These are phyloP conservation scores for Penicillium oxalicum DNA, from an alignment of 2,329 filamentous ascomycete genomes.

Conservation along the genomic window DNA sequence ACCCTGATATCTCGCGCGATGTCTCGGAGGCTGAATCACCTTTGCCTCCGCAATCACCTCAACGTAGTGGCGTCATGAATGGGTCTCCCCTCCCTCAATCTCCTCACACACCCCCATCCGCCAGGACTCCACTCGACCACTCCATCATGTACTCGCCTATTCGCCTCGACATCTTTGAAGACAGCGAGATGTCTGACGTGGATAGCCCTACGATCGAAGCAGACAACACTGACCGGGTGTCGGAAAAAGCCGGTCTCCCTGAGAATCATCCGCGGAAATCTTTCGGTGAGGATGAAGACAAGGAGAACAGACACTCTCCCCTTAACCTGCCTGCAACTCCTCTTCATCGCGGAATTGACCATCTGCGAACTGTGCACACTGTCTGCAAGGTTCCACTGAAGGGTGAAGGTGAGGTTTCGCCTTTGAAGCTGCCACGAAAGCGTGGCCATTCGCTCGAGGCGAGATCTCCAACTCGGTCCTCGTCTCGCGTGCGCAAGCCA, in stretches of 20 bases:
- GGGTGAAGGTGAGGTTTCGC: slow-evolving; percentile 51
- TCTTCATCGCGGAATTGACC: slow-evolving; percentile 41
- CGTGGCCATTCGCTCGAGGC: slow-evolving; percentile 49
- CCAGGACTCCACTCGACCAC: slow-evolving; percentile 7
- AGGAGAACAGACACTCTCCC: slow-evolving; percentile 23
- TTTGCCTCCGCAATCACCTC: slow-evolving; percentile 13
- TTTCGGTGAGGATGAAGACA: slow-evolving; percentile 17
- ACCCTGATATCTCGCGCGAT: slow-evolving; percentile 18
- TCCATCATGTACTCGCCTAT: slow-evolving; percentile 9
- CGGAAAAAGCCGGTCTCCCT: neutral
- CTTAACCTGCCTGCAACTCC: slow-evolving; percentile 50
- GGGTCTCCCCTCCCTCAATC: slow-evolving; percentile 11
- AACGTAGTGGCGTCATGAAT: slow-evolving; percentile 7
- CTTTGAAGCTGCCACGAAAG: slow-evolving; percentile 42
- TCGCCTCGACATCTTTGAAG: slow-evolving; percentile 21
- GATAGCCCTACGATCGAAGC: slow-evolving; percentile 5
- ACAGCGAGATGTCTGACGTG: slow-evolving; percentile 7
- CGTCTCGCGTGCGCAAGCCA: slow-evolving; percentile 24
- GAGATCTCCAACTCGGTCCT: slow-evolving; percentile 34
- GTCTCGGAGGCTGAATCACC: slow-evolving; percentile 16
- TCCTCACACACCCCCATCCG: slow-evolving; percentile 4
- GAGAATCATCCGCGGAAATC: slow-evolving; percentile 10
- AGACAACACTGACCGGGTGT: neutral
- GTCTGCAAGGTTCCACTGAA: slow-evolving; percentile 73
- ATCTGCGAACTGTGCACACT: slow-evolving; percentile 59